A percentile compares a stretch with the other conserved stretches of the same genome.
Conservation (phyloP, 495 filamentous ascomycete species). For the Schizothecium vesticola region DNA sequence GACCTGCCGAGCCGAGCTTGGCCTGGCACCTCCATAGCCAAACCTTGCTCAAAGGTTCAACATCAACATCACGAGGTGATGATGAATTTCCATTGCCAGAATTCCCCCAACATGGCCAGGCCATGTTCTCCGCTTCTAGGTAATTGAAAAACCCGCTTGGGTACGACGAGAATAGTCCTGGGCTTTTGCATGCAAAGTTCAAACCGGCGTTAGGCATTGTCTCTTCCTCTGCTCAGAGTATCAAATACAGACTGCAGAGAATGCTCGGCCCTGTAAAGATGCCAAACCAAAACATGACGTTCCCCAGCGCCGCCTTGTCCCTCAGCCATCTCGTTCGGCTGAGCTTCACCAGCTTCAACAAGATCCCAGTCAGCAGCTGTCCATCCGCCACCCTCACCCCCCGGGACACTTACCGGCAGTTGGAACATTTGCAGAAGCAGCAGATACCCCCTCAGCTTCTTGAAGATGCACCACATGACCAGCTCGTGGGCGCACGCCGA, state of each 20-base stretch:
- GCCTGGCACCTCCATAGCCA: not conserved
- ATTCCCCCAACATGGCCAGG: too few relatives aligned
- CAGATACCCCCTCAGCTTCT: conserved; percentile 68
- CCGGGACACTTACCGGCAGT: conserved; percentile 45
- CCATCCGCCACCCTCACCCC: not conserved
- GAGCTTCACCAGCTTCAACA: conserved; percentile 47
- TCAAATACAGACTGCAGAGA: conserved; percentile 64
- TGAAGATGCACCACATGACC: conserved; percentile 73
- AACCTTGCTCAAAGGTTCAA: not conserved
- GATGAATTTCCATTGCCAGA: too few relatives aligned
- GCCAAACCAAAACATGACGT: conserved; percentile 70
- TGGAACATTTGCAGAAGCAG: conserved; percentile 66
- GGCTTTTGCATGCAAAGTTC: too few relatives aligned
- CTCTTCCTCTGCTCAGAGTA: conserved; percentile 40
- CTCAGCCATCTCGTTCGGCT: conserved; percentile 59
- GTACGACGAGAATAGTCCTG: too few relatives aligned
- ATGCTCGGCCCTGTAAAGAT: conserved; percentile 67
- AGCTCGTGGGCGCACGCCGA: conserved; percentile 67
- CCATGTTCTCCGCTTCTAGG: too few relatives aligned
- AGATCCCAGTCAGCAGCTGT: conserved; percentile 5
- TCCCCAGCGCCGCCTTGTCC: conserved; percentile 55
- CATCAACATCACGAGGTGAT: not conserved
- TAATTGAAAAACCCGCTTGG: too few relatives aligned
- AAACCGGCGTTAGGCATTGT: too few relatives aligned
- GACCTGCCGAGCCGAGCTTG: not conserved